A percentile compares a stretch with the other conserved stretches of the same genome.
Evolutionary conservation across 1,284 basidiomycete genomes (phyloP).

Genomic region (Microbotryomycetes sp.): DNA sequence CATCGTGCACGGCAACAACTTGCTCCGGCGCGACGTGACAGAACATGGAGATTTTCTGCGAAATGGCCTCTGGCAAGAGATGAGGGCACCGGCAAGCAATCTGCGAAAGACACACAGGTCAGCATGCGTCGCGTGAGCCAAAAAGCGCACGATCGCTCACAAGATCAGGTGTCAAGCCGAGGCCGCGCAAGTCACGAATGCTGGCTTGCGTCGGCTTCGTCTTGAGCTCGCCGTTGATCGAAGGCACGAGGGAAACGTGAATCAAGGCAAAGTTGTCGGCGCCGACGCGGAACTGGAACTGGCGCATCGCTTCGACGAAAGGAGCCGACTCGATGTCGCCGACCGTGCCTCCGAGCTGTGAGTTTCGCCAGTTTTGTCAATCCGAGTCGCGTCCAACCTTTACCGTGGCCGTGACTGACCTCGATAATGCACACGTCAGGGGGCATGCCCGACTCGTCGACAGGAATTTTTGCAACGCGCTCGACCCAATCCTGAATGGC

Average conservation of each 20-base stretch:
- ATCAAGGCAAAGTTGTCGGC: constrained; percentile 95
- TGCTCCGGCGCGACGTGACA: constrained; percentile 92
- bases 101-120: constrained; percentile 42
- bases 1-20: constrained; percentile 94
- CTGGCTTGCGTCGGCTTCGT: constrained; percentile 99
- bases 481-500: constrained; percentile 99
- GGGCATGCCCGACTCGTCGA: constrained; percentile 85
- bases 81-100: constrained; percentile 77
- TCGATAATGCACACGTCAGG: constrained; percentile 98
- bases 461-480: constrained; percentile 84
- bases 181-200: constrained; percentile 84
- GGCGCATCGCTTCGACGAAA: constrained; percentile 97
- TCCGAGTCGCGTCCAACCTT: no score
- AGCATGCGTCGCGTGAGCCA: not conserved
- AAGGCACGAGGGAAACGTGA: constrained; percentile 95
- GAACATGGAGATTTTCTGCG: constrained; percentile 98
- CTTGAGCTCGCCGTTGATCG: constrained; percentile 98
- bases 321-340: constrained; percentile 95
- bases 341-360: constrained; percentile 85
- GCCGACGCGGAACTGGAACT: constrained; percentile 98
- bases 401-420: no score
- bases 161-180: constrained; percentile 88
- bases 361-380: not conserved
- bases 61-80: constrained; percentile 71
- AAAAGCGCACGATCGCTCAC: constrained; percentile 47